These are phyloP conservation scores for Cryphonectria radicalis DNA, from an alignment of 2,329 filamentous ascomycete genomes.

Conservation along the genomic window DNA sequence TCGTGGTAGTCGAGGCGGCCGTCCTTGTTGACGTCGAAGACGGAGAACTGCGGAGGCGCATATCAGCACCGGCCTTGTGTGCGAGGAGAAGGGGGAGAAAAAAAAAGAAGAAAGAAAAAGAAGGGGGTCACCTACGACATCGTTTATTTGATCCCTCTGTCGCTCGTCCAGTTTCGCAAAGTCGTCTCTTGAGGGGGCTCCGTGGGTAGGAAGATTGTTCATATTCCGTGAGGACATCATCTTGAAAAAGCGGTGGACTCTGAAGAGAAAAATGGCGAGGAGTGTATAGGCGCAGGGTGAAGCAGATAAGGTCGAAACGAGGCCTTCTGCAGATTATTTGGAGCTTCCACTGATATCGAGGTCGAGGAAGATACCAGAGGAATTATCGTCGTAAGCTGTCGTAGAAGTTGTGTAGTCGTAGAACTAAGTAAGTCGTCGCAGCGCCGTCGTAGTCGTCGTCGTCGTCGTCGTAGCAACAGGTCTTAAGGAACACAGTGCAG, in stretches of 20 bases:
- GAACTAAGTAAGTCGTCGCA: neutral
- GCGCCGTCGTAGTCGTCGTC: conserved; percentile 1
- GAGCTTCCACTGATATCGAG: neutral
- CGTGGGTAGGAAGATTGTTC: conserved; percentile 27
- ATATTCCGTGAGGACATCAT: conserved; percentile 31
- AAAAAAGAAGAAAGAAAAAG: neutral
- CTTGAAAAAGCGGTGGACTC: conserved; percentile 12
- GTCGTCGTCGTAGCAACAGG: conserved; percentile 15
- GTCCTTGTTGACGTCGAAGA: conserved; percentile 98
- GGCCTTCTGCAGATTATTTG: conserved; percentile 1
- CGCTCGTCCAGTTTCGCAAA: conserved; percentile 71
- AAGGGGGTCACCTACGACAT: conserved; percentile 69
- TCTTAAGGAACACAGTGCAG: conserved; percentile 17
- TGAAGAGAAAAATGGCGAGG: neutral
- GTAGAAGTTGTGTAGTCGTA: neutral
- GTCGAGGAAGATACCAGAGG: conserved; percentile 2
- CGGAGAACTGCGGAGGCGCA: conserved; percentile 67
- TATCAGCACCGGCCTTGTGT: conserved; percentile 30
- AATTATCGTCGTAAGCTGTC: conserved; percentile 16
- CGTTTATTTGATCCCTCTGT: conserved; percentile 89
- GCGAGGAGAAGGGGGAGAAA: neutral
- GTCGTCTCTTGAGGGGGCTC: conserved; percentile 39
- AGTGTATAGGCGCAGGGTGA: conserved; percentile 11
- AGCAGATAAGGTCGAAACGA: conserved; percentile 7
- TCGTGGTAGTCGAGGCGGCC: conserved; percentile 96